These are phyloP conservation scores for Botrytis fabae DNA, from an alignment of 2,329 filamentous ascomycete species.

Conservation along the genomic window DNA sequence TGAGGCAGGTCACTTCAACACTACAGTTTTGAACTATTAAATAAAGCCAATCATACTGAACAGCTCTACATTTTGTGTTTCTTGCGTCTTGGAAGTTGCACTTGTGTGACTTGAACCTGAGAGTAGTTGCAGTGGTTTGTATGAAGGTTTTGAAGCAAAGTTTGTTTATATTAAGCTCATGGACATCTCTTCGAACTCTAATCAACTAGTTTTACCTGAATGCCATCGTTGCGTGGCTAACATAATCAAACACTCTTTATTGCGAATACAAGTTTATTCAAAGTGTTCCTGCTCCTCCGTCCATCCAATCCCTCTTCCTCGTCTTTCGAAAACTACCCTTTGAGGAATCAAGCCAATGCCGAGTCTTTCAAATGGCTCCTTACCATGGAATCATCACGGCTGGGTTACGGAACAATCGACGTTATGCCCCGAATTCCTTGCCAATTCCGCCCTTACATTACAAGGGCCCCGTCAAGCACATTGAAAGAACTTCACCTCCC, in stretches of 20 bases:
- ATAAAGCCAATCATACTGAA: not conserved
- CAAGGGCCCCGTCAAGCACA: slow-evolving; percentile 12
- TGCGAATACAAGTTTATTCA: slow-evolving; percentile 3
- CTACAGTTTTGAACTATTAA: not conserved
- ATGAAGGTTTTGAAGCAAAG: not conserved
- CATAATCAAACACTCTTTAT: not conserved
- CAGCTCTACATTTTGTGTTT: not conserved
- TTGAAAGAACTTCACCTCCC: slow-evolving; percentile 3
- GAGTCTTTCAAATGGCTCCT: slow-evolving; percentile 16
- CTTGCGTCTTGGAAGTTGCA: not conserved
- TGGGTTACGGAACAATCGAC: slow-evolving; percentile 10
- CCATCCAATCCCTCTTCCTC: not conserved
- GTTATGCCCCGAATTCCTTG: not conserved
- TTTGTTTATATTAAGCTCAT: slow-evolving; percentile 9
- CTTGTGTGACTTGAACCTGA: not conserved
- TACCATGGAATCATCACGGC: slow-evolving; percentile 23
- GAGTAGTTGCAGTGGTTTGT: not conserved
- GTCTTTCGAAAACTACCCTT: not conserved
- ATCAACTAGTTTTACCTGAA: not conserved
- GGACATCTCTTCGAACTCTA: not conserved
- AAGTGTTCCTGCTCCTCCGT: not conserved
- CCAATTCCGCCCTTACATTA: slow-evolving; percentile 3
- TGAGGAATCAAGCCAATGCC: not conserved
- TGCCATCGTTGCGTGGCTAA: not conserved
- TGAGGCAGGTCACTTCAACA: not conserved